These are phyloP conservation scores for Blastobotrys chiropterorum DNA, from an alignment of 805 yeast species.

Conservation along the genomic window DNA sequence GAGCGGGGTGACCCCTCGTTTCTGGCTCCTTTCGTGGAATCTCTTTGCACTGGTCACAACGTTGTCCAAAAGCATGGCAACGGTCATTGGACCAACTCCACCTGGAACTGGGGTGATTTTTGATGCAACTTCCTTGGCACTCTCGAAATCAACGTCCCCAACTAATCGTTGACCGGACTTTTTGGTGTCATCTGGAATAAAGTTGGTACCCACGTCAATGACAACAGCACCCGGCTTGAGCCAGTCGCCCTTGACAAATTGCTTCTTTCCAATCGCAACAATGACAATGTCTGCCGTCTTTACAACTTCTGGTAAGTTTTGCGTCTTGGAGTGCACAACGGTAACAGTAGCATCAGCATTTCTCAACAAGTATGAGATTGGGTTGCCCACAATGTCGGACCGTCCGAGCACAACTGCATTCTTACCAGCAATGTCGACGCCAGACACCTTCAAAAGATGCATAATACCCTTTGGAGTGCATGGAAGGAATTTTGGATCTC, in stretches of 20 bases:
- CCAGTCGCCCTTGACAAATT: constrained; percentile 81
- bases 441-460: constrained; percentile 64
- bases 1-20: constrained; percentile 47
- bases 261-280: constrained; percentile 86
- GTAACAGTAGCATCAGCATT: constrained; percentile 83
- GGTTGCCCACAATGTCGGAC: constrained; percentile 96
- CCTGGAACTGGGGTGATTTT: constrained; percentile 96
- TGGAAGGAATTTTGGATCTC: constrained; percentile 76
- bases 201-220: constrained; percentile 93
- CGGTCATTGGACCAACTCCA: constrained; percentile 99
- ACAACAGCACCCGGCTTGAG: constrained; percentile 81
- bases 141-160: constrained; percentile 85
- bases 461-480: constrained; percentile 95
- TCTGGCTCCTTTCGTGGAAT: constrained; percentile 40
- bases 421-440: constrained; percentile 63
- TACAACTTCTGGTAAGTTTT: constrained; percentile 52
- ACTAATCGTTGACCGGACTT: constrained; percentile 78
- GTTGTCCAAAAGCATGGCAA: constrained; percentile 87
- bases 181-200: constrained; percentile 63
- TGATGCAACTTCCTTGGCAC: constrained; percentile 55
- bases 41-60: constrained; percentile 74
- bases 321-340: constrained; percentile 70
- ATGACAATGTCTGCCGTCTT: constrained; percentile 81
- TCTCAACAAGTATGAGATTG: constrained; percentile 77
- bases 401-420: constrained; percentile 89